Evolutionary conservation across 2,329 filamentous ascomycete species (phyloP).

Genomic region (Penicillium sp.): DNA sequence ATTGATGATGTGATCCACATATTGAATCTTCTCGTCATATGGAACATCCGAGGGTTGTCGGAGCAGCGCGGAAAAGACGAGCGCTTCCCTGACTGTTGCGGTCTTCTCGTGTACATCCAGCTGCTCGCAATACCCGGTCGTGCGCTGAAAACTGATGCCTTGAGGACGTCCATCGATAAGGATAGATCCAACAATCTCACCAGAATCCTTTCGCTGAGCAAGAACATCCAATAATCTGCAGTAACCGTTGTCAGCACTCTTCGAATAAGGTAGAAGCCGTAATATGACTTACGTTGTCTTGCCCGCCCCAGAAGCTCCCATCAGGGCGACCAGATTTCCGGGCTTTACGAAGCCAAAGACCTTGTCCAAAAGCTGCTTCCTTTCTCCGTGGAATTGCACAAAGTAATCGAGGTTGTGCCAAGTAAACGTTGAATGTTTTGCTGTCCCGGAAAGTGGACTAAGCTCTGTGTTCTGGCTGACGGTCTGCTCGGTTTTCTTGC

Average conservation of each 20-base stretch:
- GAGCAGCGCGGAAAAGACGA: conserved; percentile 59
- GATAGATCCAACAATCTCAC: conserved; percentile 40
- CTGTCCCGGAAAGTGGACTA: conserved; percentile 45
- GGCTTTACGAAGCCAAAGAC: conserved; percentile 68
- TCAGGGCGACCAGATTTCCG: conserved; percentile 68
- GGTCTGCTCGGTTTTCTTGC: conserved; percentile 20
- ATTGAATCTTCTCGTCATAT: conserved; percentile 56
- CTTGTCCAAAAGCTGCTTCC: conserved; percentile 51
- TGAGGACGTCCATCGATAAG: conserved; percentile 42
- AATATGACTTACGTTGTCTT: conserved; percentile 37
- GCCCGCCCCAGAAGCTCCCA: conserved; percentile 74
- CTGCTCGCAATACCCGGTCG: conserved; percentile 54
- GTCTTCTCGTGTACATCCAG: conserved; percentile 61
- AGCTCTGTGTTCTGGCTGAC: neutral
- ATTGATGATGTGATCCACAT: conserved; percentile 61
- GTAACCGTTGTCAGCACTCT: neutral
- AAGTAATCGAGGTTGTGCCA: conserved; percentile 78
- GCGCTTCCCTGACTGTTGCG: conserved; percentile 59
- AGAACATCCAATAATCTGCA: conserved; percentile 42
- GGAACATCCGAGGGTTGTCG: conserved; percentile 54
- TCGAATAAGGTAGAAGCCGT: neutral
- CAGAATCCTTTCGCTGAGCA: conserved; percentile 42
- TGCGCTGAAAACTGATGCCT: conserved; percentile 46
- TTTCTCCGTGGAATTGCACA: conserved; percentile 44
- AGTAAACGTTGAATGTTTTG: conserved; percentile 65